These are phyloP conservation scores for Aphanomyces invadans DNA, from an alignment of 352 stramenopile genomes.

Conservation along the genomic window DNA sequence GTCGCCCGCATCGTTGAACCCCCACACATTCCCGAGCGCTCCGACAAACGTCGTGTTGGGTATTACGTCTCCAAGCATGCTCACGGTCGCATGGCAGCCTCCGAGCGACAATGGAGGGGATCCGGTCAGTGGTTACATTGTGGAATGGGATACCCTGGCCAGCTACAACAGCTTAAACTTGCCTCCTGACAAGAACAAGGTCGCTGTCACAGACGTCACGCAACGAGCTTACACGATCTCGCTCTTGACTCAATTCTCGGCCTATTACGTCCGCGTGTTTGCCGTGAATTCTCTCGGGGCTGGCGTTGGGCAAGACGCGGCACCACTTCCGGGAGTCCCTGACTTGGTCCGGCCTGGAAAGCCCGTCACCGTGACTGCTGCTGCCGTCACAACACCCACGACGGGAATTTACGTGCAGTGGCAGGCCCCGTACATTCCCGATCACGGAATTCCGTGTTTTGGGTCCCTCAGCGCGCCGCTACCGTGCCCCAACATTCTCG, in stretches of 20 bases:
- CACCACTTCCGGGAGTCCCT: constrained; percentile 41
- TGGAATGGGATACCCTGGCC: constrained; percentile 89
- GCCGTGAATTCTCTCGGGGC: constrained; percentile 55
- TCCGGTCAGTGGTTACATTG: constrained; percentile 75
- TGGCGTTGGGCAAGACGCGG: constrained; percentile 50
- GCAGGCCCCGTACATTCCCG: constrained; percentile 53
- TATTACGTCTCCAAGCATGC: constrained; percentile 80
- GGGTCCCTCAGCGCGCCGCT: constrained; percentile 47
- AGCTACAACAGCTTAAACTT: constrained; percentile 80
- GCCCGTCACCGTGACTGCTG: constrained; percentile 46
- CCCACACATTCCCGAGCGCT: constrained; percentile 83
- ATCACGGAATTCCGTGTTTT: constrained; percentile 58
- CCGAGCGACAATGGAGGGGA: constrained; percentile 87
- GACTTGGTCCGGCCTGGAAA: constrained; percentile 56
- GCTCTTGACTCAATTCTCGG: constrained; percentile 63
- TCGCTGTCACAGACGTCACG: constrained; percentile 45
- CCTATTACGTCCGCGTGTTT: constrained; percentile 87
- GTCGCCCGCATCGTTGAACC: constrained; percentile 85
- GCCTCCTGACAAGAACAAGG: constrained; percentile 48
- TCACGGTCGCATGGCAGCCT: constrained; percentile 82
- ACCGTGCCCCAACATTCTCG: constrained; percentile 50
- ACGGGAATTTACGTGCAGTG: constrained; percentile 46
- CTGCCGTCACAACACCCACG: background rate
- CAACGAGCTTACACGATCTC: constrained; percentile 74
- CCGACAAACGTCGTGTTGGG: constrained; percentile 77